Base-by-base conservation (phyloP, 345 rosid genomes). In the Syzygium oleosum region DNA sequence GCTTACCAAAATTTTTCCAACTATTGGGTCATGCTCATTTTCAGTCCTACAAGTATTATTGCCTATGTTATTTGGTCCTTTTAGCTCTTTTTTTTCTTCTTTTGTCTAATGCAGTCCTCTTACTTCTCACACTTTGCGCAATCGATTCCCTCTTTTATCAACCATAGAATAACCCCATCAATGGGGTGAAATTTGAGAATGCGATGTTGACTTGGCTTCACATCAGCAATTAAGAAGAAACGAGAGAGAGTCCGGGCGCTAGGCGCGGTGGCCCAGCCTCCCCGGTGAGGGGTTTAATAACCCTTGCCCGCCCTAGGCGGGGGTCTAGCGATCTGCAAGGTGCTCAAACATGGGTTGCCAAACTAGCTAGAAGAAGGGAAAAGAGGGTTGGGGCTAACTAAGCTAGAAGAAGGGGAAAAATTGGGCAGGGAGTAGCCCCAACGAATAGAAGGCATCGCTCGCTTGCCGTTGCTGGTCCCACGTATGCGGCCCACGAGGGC, bases 81-180 rank as follows among this genome's bases (percentile, higher is more conserved):
- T 1, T 31, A 6, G 31, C 21, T 1, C 22, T 17, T 17, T 16
- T 4, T 8, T 61, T 3, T 1, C n/a, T n/a, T 3, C 13, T 29
- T 68, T 9, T 54, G 22, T 19, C 23, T 68, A 68, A 31, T 68
- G 79, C 0, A 68, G 79, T 68, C 79, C 23, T 68, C 23, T 31
- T 17, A 31, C 7, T 3, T 31, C 43, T 17, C 34, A 21, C 46
- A 34, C 34, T 21, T 34, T 9, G 80, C 19, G 46, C 46, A 34
- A 34, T 19, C 10, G 46, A 68, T 68, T 34, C 80, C 5, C 38
- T 34, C 80, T 17, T 6, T 34, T 46, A 0, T 68, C 7, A 68
- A 34, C 46, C 46, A 19, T 0, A 19, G 5, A 68, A 34, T 41
- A 68, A 68, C 17, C 31, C 31, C n/a, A 25, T 59, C n/a, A 59